A percentile compares a stretch with the other conserved stretches of the same genome.
Evolutionary conservation across 78 protist genomes (phyloP).

Genomic region (Dictyostelium brefeldianum): DNA sequence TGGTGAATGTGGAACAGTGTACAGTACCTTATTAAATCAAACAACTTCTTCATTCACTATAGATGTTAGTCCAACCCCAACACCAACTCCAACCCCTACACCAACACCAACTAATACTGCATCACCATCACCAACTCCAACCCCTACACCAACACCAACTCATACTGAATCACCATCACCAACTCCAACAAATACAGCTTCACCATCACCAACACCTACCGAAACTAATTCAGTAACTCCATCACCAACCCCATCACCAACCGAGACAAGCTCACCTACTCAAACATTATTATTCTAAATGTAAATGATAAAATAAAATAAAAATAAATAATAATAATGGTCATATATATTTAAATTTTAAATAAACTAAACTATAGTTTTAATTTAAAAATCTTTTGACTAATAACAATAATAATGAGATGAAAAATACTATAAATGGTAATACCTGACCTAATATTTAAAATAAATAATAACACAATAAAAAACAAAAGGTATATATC

Average conservation of each 20-base stretch:
- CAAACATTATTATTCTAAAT: background rate
- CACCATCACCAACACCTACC: background rate
- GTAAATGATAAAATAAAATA: background rate
- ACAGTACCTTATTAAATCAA: constrained; percentile 29
- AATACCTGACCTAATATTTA: too few species aligned
- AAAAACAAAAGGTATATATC: background rate
- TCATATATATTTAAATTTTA: too few species aligned
- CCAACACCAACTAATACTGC: background rate
- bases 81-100: constrained; percentile 24
- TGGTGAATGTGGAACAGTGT: constrained; percentile 62
- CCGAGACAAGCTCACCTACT: background rate
- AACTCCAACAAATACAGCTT: background rate
- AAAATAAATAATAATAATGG: too few species aligned
- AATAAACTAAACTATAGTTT: too few species aligned
- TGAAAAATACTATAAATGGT: too few species aligned
- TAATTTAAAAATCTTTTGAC: too few species aligned
- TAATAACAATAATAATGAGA: too few species aligned
- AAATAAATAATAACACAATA: background rate
- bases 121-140: constrained; percentile 2
- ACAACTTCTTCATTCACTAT: background rate
- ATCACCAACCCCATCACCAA: background rate
- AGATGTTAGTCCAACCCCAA: background rate
- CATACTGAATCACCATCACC: background rate
- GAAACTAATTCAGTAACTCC: background rate
- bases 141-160: background rate